These are phyloP conservation scores for Heliamphora exappendiculata DNA, from an alignment of 148 eudicot genomes.

Conservation along the genomic window DNA sequence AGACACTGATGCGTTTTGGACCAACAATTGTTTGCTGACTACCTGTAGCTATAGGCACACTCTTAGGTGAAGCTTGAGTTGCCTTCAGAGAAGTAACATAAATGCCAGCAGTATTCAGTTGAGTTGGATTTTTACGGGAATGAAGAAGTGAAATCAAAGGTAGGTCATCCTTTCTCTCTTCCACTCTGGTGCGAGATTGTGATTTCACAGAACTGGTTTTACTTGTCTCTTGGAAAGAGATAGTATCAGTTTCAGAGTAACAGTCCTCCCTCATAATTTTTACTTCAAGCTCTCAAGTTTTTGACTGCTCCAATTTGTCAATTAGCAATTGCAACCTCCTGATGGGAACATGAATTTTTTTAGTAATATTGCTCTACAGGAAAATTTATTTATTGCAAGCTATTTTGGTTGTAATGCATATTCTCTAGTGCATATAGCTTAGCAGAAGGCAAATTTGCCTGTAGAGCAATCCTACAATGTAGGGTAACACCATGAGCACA, in stretches of 20 bases:
- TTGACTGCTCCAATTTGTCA: conserved; percentile 44
- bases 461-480: conserved; percentile 62
- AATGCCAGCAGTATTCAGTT: conserved; percentile 23
- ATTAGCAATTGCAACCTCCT: conserved; percentile 65
- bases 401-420: conserved; percentile 88
- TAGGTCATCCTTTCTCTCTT: conserved; percentile 36
- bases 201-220: conserved; percentile 15
- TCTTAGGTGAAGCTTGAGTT: conserved; percentile 30
- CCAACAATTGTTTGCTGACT: conserved; percentile 45
- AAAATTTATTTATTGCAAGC: too few species aligned
- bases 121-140: conserved; percentile 25
- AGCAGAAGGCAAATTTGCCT: conserved; percentile 43
- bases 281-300: conserved; percentile 27
- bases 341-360: background rate
- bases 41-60: conserved; percentile 36
- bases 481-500: conserved; percentile 13
- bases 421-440: conserved; percentile 85
- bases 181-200: conserved; percentile 24
- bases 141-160: conserved; percentile 41
- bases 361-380: background rate
- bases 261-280: conserved; percentile 27
- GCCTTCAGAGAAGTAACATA: conserved; percentile 14
- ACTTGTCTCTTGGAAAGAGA: conserved; percentile 32
- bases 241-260: conserved; percentile 71
- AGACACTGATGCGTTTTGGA: conserved; percentile 71